phyloP scores from a whole-genome alignment of 257 asterid genomes.

The Solanum dulcamara region DNA sequence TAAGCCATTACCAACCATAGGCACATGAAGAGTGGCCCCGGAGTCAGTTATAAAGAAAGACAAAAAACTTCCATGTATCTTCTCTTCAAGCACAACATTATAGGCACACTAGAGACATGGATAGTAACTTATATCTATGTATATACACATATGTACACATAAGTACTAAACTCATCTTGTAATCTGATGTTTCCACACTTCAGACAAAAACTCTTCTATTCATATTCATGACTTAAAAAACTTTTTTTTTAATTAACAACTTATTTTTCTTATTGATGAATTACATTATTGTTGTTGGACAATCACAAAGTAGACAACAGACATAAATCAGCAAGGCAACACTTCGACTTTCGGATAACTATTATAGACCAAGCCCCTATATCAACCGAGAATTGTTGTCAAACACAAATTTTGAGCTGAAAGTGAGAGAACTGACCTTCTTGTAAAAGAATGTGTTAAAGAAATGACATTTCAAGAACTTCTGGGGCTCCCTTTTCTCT shows the following conservation, averaged over 20 bases:
- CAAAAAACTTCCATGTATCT: neutral
- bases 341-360: neutral
- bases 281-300: neutral
- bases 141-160: neutral
- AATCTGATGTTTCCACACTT: neutral
- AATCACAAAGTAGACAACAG: neutral
- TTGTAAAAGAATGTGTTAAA: conserved; percentile 79
- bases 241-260: neutral
- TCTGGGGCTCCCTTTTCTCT: conserved; percentile 68
- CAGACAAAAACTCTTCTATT: neutral
- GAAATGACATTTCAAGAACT: conserved; percentile 88
- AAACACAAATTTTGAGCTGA: neutral
- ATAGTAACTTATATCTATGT: neutral
- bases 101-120: too few relatives aligned
- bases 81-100: too few relatives aligned
- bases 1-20: neutral
- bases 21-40: neutral
- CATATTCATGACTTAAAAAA: neutral
- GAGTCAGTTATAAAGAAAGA: neutral
- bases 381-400: neutral
- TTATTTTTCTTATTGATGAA: neutral
- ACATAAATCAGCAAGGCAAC: neutral
- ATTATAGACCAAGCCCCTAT: neutral
- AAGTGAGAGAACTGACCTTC: conserved; percentile 36
- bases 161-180: too few relatives aligned